Evolutionary conservation across 2,329 filamentous ascomycete species (phyloP).

Genomic region (Diatrype stigma): DNA sequence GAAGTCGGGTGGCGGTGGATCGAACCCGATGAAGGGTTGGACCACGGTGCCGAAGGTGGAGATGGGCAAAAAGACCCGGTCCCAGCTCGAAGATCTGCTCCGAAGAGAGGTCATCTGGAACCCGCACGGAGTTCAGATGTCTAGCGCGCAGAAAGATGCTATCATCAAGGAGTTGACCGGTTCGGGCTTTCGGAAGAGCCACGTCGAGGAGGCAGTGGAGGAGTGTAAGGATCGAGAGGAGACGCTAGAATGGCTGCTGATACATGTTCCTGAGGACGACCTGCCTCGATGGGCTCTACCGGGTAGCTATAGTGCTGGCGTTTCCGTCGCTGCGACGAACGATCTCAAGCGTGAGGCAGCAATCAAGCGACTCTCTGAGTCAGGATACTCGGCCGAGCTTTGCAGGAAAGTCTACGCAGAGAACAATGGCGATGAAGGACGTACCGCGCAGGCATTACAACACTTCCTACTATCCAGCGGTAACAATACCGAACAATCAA

Average conservation of each 20-base stretch:
- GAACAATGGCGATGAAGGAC: slow-evolving; percentile 66
- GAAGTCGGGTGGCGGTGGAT: slow-evolving; percentile 26
- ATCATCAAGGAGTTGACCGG: slow-evolving; percentile 70
- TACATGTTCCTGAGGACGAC: slow-evolving; percentile 96
- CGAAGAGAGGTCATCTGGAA: slow-evolving; percentile 84
- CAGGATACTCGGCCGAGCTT: slow-evolving; percentile 81
- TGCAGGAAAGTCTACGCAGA: slow-evolving; percentile 74
- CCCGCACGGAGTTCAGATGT: slow-evolving; percentile 66
- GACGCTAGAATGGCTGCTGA: slow-evolving; percentile 89
- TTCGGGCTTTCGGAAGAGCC: slow-evolving; percentile 85
- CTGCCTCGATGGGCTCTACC: slow-evolving; percentile 89
- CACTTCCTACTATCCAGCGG: slow-evolving; percentile 55
- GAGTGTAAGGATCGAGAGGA: slow-evolving; percentile 92
- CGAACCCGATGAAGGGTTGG: slow-evolving; percentile 69
- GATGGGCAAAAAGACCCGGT: slow-evolving; percentile 77
- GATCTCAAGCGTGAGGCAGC: slow-evolving; percentile 78
- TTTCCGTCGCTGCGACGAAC: slow-evolving; percentile 72
- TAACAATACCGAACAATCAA: slow-evolving; percentile 16
- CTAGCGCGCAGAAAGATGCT: slow-evolving; percentile 48
- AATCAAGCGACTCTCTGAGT: slow-evolving; percentile 74
- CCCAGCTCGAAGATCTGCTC: slow-evolving; percentile 75
- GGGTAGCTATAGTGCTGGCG: slow-evolving; percentile 84
- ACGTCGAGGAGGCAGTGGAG: slow-evolving; percentile 80
- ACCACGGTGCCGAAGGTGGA: slow-evolving; percentile 83
- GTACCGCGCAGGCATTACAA: slow-evolving; percentile 77